A percentile compares a stretch with the other conserved stretches of the same genome.
Conservation (phyloP, 345 rosid species). For the Turnera subulata region DNA sequence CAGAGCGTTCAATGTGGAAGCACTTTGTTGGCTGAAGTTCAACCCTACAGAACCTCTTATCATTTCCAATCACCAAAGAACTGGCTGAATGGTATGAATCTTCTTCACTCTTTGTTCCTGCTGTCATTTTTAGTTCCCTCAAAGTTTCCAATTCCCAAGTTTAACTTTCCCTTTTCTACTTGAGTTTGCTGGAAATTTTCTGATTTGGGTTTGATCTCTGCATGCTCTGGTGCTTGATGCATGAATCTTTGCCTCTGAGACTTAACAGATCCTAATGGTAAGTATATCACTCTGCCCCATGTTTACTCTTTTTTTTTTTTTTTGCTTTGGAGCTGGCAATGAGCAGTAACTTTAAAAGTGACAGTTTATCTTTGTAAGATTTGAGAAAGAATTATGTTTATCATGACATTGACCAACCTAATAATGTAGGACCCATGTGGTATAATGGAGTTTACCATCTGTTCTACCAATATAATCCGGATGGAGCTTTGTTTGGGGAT, state of each 20-base stretch:
- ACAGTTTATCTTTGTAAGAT: too few relatives aligned
- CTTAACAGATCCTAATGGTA: slow-evolving; percentile 46
- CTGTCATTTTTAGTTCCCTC: not conserved
- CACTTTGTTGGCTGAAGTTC: slow-evolving; percentile 7
- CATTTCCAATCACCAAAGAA: slow-evolving; percentile 50
- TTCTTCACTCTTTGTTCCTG: not conserved
- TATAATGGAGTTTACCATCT: slow-evolving; percentile 64
- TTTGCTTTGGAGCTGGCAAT: too few relatives aligned
- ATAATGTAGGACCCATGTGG: slow-evolving; percentile 64
- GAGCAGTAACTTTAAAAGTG: too few relatives aligned
- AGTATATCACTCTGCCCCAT: too few relatives aligned
- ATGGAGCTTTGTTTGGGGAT: slow-evolving; percentile 43
- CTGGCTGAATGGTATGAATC: slow-evolving; percentile 45
- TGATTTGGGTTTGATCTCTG: not conserved
- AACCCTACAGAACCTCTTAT: slow-evolving; percentile 33
- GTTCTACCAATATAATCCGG: slow-evolving; percentile 62
- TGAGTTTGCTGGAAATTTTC: not conserved
- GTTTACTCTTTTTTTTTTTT: not conserved
- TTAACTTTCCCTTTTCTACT: not conserved
- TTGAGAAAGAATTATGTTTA: not conserved
- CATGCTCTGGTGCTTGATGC: slow-evolving; percentile 12
- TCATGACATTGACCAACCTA: slow-evolving; percentile 7
- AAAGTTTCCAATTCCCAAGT: not conserved
- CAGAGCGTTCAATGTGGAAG: not conserved
- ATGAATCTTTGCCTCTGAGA: slow-evolving; percentile 7